Evolutionary conservation across 1,284 basidiomycete genomes (phyloP), one percentile per base, ranked within the genome.

Genomic region (Tilletia indica): DNA sequence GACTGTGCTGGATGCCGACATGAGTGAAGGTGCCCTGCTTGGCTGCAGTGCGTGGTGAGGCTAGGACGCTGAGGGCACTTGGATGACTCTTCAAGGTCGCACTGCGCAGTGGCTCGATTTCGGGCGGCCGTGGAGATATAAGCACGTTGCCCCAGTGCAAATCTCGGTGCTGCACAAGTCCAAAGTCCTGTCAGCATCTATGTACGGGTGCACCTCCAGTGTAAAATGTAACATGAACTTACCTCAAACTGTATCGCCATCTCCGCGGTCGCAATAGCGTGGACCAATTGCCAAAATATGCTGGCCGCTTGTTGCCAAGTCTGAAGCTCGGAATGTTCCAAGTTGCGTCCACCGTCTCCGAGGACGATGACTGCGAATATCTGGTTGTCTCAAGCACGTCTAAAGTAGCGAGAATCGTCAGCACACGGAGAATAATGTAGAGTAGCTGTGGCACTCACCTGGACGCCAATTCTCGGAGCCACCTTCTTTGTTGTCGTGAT

Each of bases 101-200:
- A 34, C 48, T 39, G 14, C 45, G 67, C n/a, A 38, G 19, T 2
- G 36, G 16, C 45, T 68, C 58, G 31, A 34, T 71, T 38, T 19
- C 47, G 5, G 14, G 71, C n/a, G 3, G 87, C 63, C 14, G 8
- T 70, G 88, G 87, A 77, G 89, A 90, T 66, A 99, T 89, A 11
- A 99, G 88, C 67, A 99, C 91, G 85, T 99, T 97, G n/a, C 96
- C 96, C 90, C 94, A 94, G 82, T 99, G 96, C 47, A 99, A 88
- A 84, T 99, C 96, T 21, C 96, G 93, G 85, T 99, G 97, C 93
- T 97, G 82, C 56, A 58, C n/a, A 39, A 14, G 25, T 14, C 63
- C 12, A 16, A 42, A 21, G 70, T n/a, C n/a, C 0, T 25, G 51
- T 69, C 9, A 70, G 25, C n/a, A 69, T 31, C 42, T 67, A 56